Evolutionary conservation across 1,284 basidiomycete genomes (phyloP).

Genomic region (Boletus austroedulis): DNA sequence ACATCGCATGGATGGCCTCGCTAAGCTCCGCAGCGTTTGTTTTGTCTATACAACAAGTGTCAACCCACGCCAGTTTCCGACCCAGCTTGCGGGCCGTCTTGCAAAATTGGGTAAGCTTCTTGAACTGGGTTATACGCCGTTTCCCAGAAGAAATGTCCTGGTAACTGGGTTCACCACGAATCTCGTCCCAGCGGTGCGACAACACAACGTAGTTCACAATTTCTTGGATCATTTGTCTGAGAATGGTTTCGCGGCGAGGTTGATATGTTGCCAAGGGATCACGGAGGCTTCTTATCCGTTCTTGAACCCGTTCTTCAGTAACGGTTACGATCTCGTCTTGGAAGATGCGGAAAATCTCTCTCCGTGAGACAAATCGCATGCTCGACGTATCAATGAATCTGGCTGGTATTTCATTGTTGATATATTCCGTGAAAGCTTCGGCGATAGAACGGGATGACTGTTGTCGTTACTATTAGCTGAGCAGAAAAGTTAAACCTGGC

Average conservation of each 20-base stretch:
- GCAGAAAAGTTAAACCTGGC: too few relatives aligned
- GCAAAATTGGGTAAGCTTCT: constrained; percentile 15
- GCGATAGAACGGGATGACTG: background rate
- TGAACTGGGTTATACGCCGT: background rate
- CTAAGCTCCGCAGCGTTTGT: constrained; percentile 11
- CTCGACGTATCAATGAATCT: constrained; percentile 9
- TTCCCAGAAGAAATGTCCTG: constrained; percentile 1
- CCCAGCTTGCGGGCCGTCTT: constrained; percentile 7
- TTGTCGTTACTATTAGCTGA: too few relatives aligned
- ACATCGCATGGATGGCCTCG: too few relatives aligned
- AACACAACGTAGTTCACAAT: constrained; percentile 9
- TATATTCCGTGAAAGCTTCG: constrained; percentile 5
- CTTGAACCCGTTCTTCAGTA: background rate
- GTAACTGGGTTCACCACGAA: constrained; percentile 1
- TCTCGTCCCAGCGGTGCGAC: constrained; percentile 15
- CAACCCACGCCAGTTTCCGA: constrained; percentile 12
- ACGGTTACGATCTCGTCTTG: background rate
- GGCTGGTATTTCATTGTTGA: constrained; percentile 13
- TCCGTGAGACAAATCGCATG: constrained; percentile 7
- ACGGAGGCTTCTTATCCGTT: background rate
- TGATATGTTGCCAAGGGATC: background rate
- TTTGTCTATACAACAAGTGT: constrained; percentile 16
- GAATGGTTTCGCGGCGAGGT: background rate
- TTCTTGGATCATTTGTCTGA: constrained; percentile 4
- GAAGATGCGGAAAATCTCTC: background rate